phyloP scores from a whole-genome alignment of 2,329 filamentous ascomycete genomes.

The Colletotrichum noveboracense region DNA sequence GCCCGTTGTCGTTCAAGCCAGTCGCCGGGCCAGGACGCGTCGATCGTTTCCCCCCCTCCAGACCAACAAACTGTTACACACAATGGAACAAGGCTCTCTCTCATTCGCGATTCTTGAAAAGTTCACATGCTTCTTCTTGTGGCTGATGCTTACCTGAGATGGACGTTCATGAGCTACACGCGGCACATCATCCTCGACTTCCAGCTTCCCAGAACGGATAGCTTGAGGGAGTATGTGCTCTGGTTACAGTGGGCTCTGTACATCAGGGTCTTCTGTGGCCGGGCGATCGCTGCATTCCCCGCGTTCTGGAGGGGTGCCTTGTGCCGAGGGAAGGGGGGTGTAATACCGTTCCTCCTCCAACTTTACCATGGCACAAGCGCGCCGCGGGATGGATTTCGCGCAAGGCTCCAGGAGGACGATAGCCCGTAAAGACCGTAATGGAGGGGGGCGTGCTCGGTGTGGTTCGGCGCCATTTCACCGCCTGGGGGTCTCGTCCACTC shows the following conservation, averaged over 20 bases:
- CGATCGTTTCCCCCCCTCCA: background rate
- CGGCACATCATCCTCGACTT: background rate
- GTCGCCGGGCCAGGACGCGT: background rate
- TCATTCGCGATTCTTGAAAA: background rate
- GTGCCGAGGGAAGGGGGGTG: background rate
- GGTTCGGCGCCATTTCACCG: conserved; percentile 19
- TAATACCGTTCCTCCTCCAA: background rate
- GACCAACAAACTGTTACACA: background rate
- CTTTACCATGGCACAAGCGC: background rate
- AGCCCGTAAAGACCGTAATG: conserved; percentile 6
- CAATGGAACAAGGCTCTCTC: background rate
- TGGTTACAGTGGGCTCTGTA: conserved; percentile 1
- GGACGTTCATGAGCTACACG: background rate
- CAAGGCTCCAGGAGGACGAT: conserved; percentile 7
- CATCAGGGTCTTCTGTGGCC: conserved; percentile 20
- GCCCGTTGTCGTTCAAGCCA: background rate
- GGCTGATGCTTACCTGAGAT: conserved; percentile 12
- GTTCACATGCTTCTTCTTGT: background rate
- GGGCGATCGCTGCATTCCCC: conserved; percentile 13
- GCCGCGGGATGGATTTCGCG: conserved; percentile 1
- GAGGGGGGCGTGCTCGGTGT: conserved; percentile 19
- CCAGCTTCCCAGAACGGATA: background rate
- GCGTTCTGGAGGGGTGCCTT: background rate
- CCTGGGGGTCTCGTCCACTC: background rate
- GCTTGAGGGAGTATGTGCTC: background rate